Evolutionary conservation across 805 yeast species (phyloP).

Genomic region (Spathaspora passalidarum): DNA sequence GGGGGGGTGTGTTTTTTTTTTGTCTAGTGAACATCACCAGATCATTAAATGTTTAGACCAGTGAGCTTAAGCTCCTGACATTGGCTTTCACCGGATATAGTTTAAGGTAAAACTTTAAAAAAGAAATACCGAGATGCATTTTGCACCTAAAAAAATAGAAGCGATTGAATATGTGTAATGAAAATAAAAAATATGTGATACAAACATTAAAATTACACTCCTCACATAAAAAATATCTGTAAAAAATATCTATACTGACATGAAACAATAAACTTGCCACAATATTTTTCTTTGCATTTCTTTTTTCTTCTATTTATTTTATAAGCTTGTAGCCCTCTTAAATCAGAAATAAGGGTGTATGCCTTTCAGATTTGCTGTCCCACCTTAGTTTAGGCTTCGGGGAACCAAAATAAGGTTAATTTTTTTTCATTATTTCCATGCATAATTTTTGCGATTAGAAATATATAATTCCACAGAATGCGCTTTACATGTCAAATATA

Average conservation of each 20-base stretch:
- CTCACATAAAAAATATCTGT: neutral
- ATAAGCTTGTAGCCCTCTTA: neutral
- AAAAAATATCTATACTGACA: neutral
- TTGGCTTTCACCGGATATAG: neutral
- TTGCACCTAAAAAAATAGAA: neutral
- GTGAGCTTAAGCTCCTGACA: neutral
- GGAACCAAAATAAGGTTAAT: neutral
- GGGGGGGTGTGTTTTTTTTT: neutral
- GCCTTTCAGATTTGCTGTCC: neutral
- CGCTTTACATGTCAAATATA: neutral
- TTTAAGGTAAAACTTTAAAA: neutral
- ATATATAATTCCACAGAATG: neutral
- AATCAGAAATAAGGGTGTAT: neutral
- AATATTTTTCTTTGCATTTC: neutral
- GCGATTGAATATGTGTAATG: neutral
- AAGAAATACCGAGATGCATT: neutral
- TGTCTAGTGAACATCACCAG: neutral
- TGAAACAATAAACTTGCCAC: neutral
- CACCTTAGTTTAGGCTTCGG: neutral
- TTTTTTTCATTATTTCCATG: neutral
- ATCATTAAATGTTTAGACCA: neutral
- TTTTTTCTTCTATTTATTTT: neutral
- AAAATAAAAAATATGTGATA: neutral
- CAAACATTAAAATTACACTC: neutral
- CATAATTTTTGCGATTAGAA: conserved; percentile 1